Evolutionary conservation across 2,329 filamentous ascomycete species (phyloP), one percentile per base, ranked within the genome.

Genomic region (Monosporascus sp.): DNA sequence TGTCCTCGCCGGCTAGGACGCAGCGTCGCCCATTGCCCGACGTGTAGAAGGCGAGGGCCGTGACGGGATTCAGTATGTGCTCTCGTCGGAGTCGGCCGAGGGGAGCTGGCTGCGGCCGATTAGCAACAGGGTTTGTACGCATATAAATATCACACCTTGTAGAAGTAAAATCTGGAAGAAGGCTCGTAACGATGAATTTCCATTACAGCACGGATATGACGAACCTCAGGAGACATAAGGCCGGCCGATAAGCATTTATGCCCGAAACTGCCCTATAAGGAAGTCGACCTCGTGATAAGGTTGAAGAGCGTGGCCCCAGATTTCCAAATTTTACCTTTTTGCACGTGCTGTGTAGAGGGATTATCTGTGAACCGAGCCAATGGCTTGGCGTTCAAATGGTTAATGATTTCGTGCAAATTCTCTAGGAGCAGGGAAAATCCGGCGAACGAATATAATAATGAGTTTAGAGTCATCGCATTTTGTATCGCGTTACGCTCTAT

Each of bases 1-100:
- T 77, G 54, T 87, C 84, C 64, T 88, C 82, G 41, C 79, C 84
- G 1, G 78, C 79, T 27, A 88, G 70, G 24, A 86, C 65, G 49
- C 79, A 76, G 20, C 66, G 58, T 22, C 57, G 57, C 9, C 65
- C 68, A 44, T 58, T 53, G 14, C 62, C 58, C 3, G 63, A 59
- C 3, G 65, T 65, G 61, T 76, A 77, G 58, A 86, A 81, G 24
- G 74, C 75, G 35, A 87, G 71, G 3, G 82, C 81, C 22, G 84
- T 87, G 52, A 87, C 74, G 47, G 84, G 83, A 52, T 73, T 76
- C 25, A 79, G 70, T 27, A 75, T 69, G 49, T 75, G 70, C 55
- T 73, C 70, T 57, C 62, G 58, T 47, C 55, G 52, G 52, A 61
- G 59, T 35, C 53, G 60, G 51, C 58, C 53, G 14, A 52, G 49